Conservation (phyloP, 23 red algal species). For the Cyanidiococcus yangmingshanensis region DNA sequence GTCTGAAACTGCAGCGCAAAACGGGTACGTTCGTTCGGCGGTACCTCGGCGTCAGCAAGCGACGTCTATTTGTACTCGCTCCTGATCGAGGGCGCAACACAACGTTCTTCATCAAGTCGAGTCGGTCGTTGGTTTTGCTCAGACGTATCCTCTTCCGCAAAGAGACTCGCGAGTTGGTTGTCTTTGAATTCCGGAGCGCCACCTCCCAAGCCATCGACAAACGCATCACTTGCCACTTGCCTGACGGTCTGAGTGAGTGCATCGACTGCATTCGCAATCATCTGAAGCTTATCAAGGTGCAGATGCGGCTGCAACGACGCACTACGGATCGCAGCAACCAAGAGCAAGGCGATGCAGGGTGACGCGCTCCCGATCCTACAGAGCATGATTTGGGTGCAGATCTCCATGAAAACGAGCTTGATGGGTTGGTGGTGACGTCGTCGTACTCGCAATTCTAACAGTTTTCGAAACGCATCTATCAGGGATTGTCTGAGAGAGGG, state of each 20-base stretch:
- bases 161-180: not conserved
- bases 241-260: constrained; percentile 2
- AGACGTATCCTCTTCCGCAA: constrained; percentile 14
- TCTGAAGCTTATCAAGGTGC: not conserved
- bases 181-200: not conserved
- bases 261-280: not conserved
- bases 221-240: not conserved
- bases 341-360: not conserved
- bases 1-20: constrained; percentile 19
- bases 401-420: not conserved
- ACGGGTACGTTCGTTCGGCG: not conserved
- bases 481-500: too few species aligned
- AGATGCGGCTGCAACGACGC: not conserved
- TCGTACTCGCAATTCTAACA: too few species aligned
- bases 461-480: not conserved
- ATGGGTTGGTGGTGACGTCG: not conserved
- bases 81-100: constrained; percentile 17
- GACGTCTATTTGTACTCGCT: not conserved
- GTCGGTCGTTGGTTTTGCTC: not conserved
- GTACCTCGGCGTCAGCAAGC: not conserved
- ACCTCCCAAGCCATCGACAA: not conserved
- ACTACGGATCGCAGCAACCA: not conserved
- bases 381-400: not conserved
- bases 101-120: not conserved
- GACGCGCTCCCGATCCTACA: not conserved